Conservation (phyloP, 148 eudicot genomes). For the Euryodendron excelsum region DNA sequence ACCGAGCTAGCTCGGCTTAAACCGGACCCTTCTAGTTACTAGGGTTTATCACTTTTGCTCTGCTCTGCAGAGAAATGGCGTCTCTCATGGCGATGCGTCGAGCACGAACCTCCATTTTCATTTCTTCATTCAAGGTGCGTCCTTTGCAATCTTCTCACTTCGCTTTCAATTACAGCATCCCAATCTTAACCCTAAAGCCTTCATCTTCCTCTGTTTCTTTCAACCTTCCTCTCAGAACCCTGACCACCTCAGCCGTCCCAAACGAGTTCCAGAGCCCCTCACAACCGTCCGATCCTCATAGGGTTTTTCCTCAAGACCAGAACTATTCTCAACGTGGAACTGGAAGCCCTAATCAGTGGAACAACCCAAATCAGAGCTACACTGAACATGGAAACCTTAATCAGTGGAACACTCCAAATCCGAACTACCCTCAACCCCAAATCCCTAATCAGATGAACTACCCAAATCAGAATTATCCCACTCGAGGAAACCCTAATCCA, state of each 20-base stretch:
- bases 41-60: conserved; percentile 1
- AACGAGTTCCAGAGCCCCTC: conserved; percentile 23
- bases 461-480: conserved; percentile 13
- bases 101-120: conserved; percentile 30
- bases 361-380: conserved; percentile 15
- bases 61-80: conserved; percentile 33
- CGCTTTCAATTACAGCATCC: conserved; percentile 5
- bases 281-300: conserved; percentile 20
- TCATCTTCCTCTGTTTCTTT: conserved; percentile 15
- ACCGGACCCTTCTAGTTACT: not conserved
- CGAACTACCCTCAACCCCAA: conserved; percentile 6
- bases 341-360: conserved; percentile 18
- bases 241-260: conserved; percentile 28
- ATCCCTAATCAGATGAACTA: not conserved
- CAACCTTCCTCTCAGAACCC: conserved; percentile 23
- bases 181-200: conserved; percentile 19
- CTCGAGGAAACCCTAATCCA: conserved; percentile 14
- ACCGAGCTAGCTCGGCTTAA: no score
- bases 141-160: conserved; percentile 14
- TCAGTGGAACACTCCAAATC: conserved; percentile 12
- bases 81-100: conserved; percentile 44
- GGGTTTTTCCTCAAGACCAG: conserved; percentile 14
- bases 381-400: conserved; percentile 25
- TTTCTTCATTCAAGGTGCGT: conserved; percentile 34
- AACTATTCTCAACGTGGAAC: conserved; percentile 1